Conservation (phyloP, 2,329 filamentous ascomycete species). For the Colletotrichum sp. region DNA sequence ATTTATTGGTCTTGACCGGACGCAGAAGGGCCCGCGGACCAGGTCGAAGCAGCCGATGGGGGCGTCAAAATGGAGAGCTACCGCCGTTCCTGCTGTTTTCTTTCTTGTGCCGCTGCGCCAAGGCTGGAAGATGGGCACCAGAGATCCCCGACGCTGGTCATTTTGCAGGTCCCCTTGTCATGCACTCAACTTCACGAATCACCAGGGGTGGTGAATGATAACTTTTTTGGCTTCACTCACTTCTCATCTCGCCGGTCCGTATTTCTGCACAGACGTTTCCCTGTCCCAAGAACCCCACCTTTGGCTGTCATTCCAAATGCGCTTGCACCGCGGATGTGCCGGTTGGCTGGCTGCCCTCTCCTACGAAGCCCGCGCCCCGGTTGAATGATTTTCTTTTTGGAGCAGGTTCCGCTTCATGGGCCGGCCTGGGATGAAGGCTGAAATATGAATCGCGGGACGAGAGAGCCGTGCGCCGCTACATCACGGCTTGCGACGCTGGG, state of each 20-base stretch:
- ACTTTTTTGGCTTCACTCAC: neutral
- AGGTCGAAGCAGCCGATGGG: neutral
- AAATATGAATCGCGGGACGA: slow-evolving; percentile 12
- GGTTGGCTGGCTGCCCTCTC: slow-evolving; percentile 3
- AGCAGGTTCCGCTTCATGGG: neutral
- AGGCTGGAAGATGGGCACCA: neutral
- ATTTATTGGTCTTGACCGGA: neutral
- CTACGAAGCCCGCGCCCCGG: neutral
- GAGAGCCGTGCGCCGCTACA: slow-evolving; percentile 4
- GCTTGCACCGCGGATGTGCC: slow-evolving; percentile 20
- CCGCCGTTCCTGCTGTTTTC: neutral
- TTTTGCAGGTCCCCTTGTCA: neutral
- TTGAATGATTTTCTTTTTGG: neutral
- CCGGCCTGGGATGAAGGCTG: neutral
- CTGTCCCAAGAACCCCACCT: neutral
- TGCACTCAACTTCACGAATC: neutral
- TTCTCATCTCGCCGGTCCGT: neutral
- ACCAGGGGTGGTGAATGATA: neutral
- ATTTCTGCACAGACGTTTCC: slow-evolving; percentile 1
- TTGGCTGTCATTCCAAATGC: slow-evolving; percentile 20
- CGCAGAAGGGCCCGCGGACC: neutral
- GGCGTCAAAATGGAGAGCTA: neutral
- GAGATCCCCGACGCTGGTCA: neutral
- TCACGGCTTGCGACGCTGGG: slow-evolving; percentile 3
- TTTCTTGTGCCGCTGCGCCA: neutral